phyloP scores from a whole-genome alignment of 2,329 filamentous ascomycete species.

The Dactylonectria macrodidyma region DNA sequence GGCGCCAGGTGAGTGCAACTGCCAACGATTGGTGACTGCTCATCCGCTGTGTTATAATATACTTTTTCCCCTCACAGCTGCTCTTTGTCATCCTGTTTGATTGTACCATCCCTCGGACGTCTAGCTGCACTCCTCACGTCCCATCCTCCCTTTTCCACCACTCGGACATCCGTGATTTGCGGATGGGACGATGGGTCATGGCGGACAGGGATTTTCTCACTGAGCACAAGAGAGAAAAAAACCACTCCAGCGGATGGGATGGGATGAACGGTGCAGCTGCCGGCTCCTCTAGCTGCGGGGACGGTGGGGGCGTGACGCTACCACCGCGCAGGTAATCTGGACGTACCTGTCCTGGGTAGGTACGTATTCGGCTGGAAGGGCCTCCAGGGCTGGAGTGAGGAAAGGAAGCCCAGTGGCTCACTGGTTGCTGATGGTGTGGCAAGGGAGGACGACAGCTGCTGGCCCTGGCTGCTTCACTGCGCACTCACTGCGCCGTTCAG shows the following conservation, averaged over 20 bases:
- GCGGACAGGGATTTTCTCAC: conserved; percentile 36
- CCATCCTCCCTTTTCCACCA: conserved; percentile 27
- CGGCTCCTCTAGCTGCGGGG: conserved; percentile 34
- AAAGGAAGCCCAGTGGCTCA: conserved; percentile 22
- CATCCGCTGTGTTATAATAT: background rate
- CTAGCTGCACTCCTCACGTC: background rate
- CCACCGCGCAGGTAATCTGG: conserved; percentile 25
- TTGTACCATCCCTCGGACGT: conserved; percentile 4
- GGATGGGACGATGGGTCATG: conserved; percentile 44
- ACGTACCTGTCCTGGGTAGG: background rate
- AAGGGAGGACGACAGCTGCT: conserved; percentile 35
- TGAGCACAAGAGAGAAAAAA: conserved; percentile 13
- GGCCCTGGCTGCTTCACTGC: background rate
- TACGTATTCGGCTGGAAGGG: conserved; percentile 8
- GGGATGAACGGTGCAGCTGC: conserved; percentile 44
- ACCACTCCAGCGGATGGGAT: conserved; percentile 26
- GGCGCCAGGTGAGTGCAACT: background rate
- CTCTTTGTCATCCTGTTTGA: background rate
- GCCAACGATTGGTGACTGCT: conserved; percentile 1
- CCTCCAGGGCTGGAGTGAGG: no score
- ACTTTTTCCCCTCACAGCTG: background rate
- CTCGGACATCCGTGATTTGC: conserved; percentile 28
- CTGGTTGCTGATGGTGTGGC: conserved; percentile 42
- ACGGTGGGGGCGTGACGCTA: conserved; percentile 40
- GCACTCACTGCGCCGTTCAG: conserved; percentile 2